Conservation (phyloP, 2,329 filamentous ascomycete species). For the Pyrenochaeta sp. region DNA sequence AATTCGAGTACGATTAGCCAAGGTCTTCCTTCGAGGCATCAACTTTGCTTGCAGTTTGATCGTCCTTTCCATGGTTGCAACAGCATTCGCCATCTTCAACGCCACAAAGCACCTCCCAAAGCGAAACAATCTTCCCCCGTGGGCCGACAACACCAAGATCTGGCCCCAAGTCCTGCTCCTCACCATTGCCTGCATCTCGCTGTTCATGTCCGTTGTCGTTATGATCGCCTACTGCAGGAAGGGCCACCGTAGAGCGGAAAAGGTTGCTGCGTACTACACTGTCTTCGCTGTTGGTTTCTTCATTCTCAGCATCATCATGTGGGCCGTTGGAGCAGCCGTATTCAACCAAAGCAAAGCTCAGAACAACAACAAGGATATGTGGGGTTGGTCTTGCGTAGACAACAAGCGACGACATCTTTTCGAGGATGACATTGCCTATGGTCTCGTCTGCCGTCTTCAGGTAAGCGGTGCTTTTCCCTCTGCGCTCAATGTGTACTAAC, state of each 20-base stretch:
- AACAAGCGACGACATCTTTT: slow-evolving; percentile 83
- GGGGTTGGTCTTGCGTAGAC: slow-evolving; percentile 97
- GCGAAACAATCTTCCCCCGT: slow-evolving; percentile 82
- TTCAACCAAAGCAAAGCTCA: slow-evolving; percentile 80
- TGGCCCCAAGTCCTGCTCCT: slow-evolving; percentile 93
- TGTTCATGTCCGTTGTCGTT: slow-evolving; percentile 78
- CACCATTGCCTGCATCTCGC: slow-evolving; percentile 78
- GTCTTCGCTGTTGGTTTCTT: slow-evolving; percentile 94
- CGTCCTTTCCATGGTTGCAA: slow-evolving; percentile 85
- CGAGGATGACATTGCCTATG: slow-evolving; percentile 82
- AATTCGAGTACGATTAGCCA: slow-evolving; percentile 87
- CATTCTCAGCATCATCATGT: slow-evolving; percentile 90
- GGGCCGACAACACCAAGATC: slow-evolving; percentile 78
- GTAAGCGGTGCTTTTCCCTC: slow-evolving; percentile 53
- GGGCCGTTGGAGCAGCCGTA: slow-evolving; percentile 84
- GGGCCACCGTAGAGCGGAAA: slow-evolving; percentile 87
- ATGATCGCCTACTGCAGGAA: slow-evolving; percentile 88
- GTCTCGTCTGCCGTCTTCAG: slow-evolving; percentile 87
- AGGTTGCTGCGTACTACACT: slow-evolving; percentile 93
- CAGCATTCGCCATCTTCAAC: slow-evolving; percentile 93
- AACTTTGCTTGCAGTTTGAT: slow-evolving; percentile 98
- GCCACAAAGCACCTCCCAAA: slow-evolving; percentile 76
- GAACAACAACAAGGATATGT: slow-evolving; percentile 84
- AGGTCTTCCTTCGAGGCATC: slow-evolving; percentile 91
- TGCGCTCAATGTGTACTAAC: slow-evolving; percentile 16